Base-by-base conservation (phyloP, 768 basidiomycete species). In the Rhizopogon sp. region DNA sequence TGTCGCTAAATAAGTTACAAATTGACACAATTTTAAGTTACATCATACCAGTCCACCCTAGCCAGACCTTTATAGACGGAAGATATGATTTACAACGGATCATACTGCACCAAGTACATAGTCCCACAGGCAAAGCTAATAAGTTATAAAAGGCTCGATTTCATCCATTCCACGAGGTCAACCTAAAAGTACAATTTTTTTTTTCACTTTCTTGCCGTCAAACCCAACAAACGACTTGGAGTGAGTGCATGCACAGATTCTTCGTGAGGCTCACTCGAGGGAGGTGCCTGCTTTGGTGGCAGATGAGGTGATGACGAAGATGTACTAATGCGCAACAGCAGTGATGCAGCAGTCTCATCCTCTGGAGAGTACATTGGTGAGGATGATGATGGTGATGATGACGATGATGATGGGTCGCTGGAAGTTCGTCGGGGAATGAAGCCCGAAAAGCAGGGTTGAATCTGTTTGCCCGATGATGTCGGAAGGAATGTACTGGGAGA, bases 341-440 rank as follows among this genome's bases (percentile, higher is more conserved):
- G 70, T 3, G 86, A 81, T 14, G 86, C 87, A 0, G 86, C 87
- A 0, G 75, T 78, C 70, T 88, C 84, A 63, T 90, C 87, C 52
- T 88, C 87, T 0, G 83, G 79, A 5, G 76, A 39, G 54, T 63
- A 53, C 58, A 68, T 28, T 22, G 62, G 62, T 16, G 68, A 63
- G 45, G 66, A 37, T 14, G 43, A 53, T 60, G 25, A 37, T 14
- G 43, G 52, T 60, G 25, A 25, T 25, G 22, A 25, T 1, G 68
- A 63, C 43, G 66, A 37, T 13, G 43, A 54, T 60, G 74, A 55
- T 41, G 71, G 56, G 0, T 44, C 41, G 37, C 50, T 66, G 0
- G 57, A 1, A 51, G 50, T 64, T 14, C 54, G 50, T 60, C 64
- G 66, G 1, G 57, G 51, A 37, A 51, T 39, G 43, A 64, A 61